Base-by-base conservation (phyloP, 306 rosid species). In the Fragaria nilgerrensis region DNA sequence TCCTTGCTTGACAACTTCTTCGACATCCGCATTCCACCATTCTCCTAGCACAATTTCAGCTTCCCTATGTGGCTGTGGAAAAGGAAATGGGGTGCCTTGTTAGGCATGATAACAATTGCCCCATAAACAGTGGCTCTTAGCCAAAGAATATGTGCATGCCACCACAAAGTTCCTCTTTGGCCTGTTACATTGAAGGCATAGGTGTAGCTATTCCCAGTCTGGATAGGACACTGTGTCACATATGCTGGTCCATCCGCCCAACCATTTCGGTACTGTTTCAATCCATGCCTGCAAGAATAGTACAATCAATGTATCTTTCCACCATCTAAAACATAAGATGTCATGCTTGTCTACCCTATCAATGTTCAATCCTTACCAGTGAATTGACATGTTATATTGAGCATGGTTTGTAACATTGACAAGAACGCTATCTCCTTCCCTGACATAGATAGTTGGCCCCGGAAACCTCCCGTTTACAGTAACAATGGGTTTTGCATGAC, bases 91-190 rank as follows among this genome's bases (percentile, higher is more conserved):
- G 19, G 85, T 85, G 62, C 94, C 92, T 23, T 53, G 87, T 67
- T 85, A 48, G 97, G 97, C 97, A 89, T 77, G 85, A 91, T 89
- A 9, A 91, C 94, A 88, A 91, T 68, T 32, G 97, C 97, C 45
- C 97, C 97, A 86, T 92, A 81, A 48, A 92, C 97, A 22, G 97
- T 92, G 32, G 95, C 94, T 76, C 95, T 89, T 20, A 92, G 87
- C 97, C 97, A 92, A 64, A 89, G 82, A 79, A 92, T 92, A 65
- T 92, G 95, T 47, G 97, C 97, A 89, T 92, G 97, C 97, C 94
- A 92, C 95, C 97, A 92, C 11, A 92, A 63, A 2, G 97, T 92
- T 77, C 94, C 95, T 79, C 95, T 88, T 80, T 92, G 97, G 39
- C 89, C 95, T 20, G 95, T 92, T 23, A 89, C 91, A n/a, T 92